These are phyloP conservation scores for Bipolaris zeicola DNA, from an alignment of 2,329 filamentous ascomycete species.

Conservation along the genomic window DNA sequence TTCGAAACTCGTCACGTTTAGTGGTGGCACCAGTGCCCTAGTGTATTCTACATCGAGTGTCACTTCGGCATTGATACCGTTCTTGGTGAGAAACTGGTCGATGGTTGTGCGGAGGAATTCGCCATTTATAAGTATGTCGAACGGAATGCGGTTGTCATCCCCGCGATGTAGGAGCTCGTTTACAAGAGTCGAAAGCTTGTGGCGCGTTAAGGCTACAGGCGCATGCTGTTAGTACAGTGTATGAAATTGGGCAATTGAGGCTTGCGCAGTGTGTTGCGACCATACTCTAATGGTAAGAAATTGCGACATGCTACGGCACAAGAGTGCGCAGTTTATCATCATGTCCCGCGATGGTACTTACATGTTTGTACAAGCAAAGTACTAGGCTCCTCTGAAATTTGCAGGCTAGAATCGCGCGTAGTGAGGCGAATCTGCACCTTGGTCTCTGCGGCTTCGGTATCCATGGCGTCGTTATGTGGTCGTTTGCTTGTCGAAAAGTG, in stretches of 20 bases:
- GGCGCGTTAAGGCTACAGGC: slow-evolving; percentile 36
- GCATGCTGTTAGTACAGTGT: slow-evolving; percentile 15
- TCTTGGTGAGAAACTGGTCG: slow-evolving; percentile 84
- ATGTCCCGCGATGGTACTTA: slow-evolving; percentile 23
- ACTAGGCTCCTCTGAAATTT: slow-evolving; percentile 42
- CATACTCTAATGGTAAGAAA: neutral
- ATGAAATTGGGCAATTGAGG: neutral
- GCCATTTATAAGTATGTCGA: slow-evolving; percentile 96
- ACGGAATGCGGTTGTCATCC: slow-evolving; percentile 69
- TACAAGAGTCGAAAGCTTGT: slow-evolving; percentile 63
- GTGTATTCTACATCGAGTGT: slow-evolving; percentile 92
- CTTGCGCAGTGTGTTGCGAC: neutral
- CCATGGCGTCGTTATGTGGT: slow-evolving; percentile 28
- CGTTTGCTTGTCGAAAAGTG: slow-evolving; percentile 1
- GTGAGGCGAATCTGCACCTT: slow-evolving; percentile 46
- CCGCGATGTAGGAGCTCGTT: slow-evolving; percentile 64
- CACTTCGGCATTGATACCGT: slow-evolving; percentile 87
- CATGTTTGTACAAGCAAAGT: slow-evolving; percentile 42
- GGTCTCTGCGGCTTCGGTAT: slow-evolving; percentile 31
- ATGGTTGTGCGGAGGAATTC: slow-evolving; percentile 87
- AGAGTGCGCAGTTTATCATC: neutral
- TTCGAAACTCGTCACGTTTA: slow-evolving; percentile 89
- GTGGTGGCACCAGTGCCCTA: slow-evolving; percentile 84
- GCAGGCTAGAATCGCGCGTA: slow-evolving; percentile 41
- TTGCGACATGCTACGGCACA: neutral